Conservation (phyloP, 176 grass and related monocot genomes). For the Paspalum notatum region DNA sequence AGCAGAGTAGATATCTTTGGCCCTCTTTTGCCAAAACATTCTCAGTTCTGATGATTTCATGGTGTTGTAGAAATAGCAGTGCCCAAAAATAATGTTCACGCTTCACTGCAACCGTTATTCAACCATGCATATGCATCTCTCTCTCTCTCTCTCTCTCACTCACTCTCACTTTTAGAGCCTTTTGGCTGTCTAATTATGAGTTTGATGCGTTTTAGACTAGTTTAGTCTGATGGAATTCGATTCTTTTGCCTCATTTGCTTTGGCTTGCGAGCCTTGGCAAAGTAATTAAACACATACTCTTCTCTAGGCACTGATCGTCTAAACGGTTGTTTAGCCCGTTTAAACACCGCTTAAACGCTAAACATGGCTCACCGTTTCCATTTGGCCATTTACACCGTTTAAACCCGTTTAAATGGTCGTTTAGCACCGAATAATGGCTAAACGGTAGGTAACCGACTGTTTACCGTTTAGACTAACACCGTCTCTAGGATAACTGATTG, state of each 20-base stretch:
- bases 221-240: conserved; percentile 15
- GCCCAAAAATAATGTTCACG: neutral
- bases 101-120: neutral
- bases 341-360: too few species aligned
- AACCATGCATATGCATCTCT: too few species aligned
- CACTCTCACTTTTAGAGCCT: too few species aligned
- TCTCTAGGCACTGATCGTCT: too few species aligned
- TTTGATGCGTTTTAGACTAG: neutral
- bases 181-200: neutral
- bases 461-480: too few species aligned
- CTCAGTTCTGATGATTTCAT: neutral
- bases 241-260: conserved; percentile 12
- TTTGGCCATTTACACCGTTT: too few species aligned
- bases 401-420: too few species aligned
- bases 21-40: neutral
- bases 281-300: neutral
- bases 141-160: too few species aligned
- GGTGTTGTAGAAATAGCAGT: neutral
- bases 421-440: too few species aligned
- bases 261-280: neutral
- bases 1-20: neutral
- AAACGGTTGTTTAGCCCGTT: too few species aligned
- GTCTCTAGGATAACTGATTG: neutral
- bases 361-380: too few species aligned
- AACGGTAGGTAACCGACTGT: too few species aligned